Evolutionary conservation across 768 basidiomycete genomes (phyloP).

Genomic region (Pleurotus tuoliensis): DNA sequence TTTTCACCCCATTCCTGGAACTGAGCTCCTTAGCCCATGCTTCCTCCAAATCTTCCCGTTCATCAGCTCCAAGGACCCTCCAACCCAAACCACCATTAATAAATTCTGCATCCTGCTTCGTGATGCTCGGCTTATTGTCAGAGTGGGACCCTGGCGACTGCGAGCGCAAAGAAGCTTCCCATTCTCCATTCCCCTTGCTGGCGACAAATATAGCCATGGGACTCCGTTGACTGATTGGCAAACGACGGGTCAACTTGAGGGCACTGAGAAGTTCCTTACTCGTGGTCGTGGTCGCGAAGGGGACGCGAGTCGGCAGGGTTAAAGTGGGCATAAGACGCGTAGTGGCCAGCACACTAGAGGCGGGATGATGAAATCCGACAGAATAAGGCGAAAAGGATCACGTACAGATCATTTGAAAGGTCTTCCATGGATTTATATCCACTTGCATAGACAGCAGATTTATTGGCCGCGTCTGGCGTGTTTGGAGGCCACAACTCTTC

Average conservation of each 20-base stretch:
- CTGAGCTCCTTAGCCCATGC: constrained; percentile 5
- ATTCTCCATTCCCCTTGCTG: constrained; percentile 70
- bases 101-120: neutral
- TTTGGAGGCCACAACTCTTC: constrained; percentile 48
- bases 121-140: neutral
- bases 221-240: constrained; percentile 48
- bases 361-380: neutral
- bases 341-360: constrained; percentile 17
- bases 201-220: constrained; percentile 68
- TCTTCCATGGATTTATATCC: constrained; percentile 23
- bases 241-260: constrained; percentile 61
- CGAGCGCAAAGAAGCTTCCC: constrained; percentile 67
- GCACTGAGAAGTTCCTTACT: constrained; percentile 58
- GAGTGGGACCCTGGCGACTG: constrained; percentile 20
- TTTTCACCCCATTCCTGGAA: neutral
- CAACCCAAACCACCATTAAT: constrained; percentile 49
- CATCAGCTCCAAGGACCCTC: constrained; percentile 61
- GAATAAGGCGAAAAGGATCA: constrained; percentile 12
- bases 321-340: constrained; percentile 36
- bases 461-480: neutral
- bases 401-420: constrained; percentile 56
- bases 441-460: constrained; percentile 4
- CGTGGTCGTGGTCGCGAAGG: constrained; percentile 53
- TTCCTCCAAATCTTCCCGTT: constrained; percentile 25
- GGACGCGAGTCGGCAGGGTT: constrained; percentile 42